Conservation (phyloP, 2,329 filamentous ascomycete species). For the Aspergillus transmontanensis region DNA sequence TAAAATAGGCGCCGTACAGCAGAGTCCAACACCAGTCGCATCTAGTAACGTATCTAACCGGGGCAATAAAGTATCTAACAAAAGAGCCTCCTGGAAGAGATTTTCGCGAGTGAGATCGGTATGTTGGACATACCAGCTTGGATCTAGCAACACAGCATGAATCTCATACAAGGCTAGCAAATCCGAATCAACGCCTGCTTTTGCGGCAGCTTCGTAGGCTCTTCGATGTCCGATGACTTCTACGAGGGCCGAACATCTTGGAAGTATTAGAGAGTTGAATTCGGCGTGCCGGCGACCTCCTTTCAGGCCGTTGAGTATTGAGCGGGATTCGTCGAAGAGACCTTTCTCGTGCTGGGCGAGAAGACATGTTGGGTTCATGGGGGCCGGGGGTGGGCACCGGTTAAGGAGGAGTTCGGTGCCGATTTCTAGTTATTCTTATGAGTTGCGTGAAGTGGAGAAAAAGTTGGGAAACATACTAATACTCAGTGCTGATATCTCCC, state of each 20-base stretch:
- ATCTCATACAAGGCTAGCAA: background rate
- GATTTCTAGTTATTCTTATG: slow-evolving; percentile 17
- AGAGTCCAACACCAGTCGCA: background rate
- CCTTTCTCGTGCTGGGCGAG: slow-evolving; percentile 12
- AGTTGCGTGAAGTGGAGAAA: background rate
- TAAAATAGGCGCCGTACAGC: background rate
- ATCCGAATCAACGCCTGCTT: background rate
- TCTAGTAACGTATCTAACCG: background rate
- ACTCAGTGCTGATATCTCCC: slow-evolving; percentile 20
- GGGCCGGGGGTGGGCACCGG: slow-evolving; percentile 22
- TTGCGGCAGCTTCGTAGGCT: background rate
- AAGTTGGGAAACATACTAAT: slow-evolving; percentile 20
- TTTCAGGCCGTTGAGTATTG: background rate
- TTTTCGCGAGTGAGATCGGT: background rate
- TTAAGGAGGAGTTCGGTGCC: slow-evolving; percentile 25
- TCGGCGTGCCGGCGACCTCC: background rate
- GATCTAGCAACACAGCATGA: background rate
- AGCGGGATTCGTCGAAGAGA: background rate
- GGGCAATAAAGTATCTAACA: background rate
- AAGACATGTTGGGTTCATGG: slow-evolving; percentile 11
- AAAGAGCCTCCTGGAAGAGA: background rate
- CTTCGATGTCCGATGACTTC: background rate
- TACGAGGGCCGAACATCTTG: background rate
- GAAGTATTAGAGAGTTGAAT: background rate
- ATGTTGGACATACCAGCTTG: background rate